phyloP scores from a whole-genome alignment of 148 eudicot species.

The Hydrangea macrophylla region DNA sequence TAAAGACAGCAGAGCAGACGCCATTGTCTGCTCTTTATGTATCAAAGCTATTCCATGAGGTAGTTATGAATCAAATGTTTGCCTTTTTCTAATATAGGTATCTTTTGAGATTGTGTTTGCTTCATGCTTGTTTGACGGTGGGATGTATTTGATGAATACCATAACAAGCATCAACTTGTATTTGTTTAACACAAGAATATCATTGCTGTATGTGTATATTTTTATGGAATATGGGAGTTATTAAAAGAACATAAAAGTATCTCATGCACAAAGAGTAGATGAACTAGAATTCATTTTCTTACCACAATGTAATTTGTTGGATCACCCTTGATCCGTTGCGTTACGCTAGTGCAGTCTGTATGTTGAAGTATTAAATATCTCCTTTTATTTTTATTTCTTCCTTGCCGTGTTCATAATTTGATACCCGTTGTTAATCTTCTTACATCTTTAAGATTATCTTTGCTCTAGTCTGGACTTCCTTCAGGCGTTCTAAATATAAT shows the following conservation, averaged over 20 bases:
- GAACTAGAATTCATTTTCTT: background rate
- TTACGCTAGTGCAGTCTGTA: background rate
- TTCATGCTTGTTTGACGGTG: background rate
- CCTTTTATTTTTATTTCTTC: background rate
- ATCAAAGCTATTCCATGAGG: conserved; percentile 56
- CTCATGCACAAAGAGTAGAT: background rate
- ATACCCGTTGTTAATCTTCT: background rate
- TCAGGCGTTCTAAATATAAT: conserved; percentile 58
- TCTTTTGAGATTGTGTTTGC: background rate
- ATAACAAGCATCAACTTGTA: background rate
- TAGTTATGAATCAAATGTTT: conserved; percentile 9
- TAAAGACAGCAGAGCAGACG: conserved; percentile 64
- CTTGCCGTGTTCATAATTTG: background rate
- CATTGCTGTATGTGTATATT: background rate
- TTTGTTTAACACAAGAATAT: background rate
- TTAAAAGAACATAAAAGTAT: background rate
- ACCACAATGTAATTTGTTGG: background rate
- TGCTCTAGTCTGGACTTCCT: conserved; percentile 56
- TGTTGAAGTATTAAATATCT: background rate
- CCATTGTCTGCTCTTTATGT: conserved; percentile 59
- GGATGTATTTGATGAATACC: background rate
- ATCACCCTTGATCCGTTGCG: background rate
- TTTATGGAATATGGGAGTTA: background rate
- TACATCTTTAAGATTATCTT: conserved; percentile 1
- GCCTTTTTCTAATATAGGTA: background rate